Percentiles rank a stretch among this genome's conserved stretches.
phyloP scores from a whole-genome alignment of 345 rosid genomes.

The Noccaea bulbosa region DNA sequence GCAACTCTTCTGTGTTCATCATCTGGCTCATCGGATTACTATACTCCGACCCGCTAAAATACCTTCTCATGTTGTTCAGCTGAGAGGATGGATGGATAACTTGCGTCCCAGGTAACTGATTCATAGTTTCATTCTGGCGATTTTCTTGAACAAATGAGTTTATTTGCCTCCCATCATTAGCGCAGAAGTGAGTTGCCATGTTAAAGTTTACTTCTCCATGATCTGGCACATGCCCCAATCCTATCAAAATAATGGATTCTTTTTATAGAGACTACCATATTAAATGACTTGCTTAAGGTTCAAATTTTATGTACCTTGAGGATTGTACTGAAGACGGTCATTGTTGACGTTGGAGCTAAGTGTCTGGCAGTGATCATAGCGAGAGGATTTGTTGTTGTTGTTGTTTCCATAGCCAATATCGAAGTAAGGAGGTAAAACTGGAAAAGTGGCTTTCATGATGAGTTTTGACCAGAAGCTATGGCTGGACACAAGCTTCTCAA shows the following conservation, averaged over 20 bases:
- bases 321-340: neutral
- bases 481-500: slow-evolving; percentile 52
- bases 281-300: slow-evolving; percentile 5
- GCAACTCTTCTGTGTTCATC: neutral
- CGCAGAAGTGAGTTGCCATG: neutral
- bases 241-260: slow-evolving; percentile 13
- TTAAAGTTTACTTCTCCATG: neutral
- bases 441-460: slow-evolving; percentile 46
- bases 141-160: slow-evolving; percentile 23
- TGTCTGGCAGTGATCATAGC: neutral
- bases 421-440: slow-evolving; percentile 43
- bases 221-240: neutral
- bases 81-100: neutral
- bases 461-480: slow-evolving; percentile 43
- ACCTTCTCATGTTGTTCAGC: neutral
- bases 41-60: neutral
- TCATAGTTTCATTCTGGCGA: neutral
- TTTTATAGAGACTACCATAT: neutral
- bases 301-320: slow-evolving; percentile 20
- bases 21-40: slow-evolving; percentile 6
- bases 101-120: slow-evolving; percentile 8
- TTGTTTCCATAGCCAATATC: slow-evolving; percentile 10
- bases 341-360: neutral
- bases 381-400: slow-evolving; percentile 1
- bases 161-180: slow-evolving; percentile 6